Evolutionary conservation across 192 early-diverging fungal species (phyloP).

Genomic region (Glomus cerebriforme): DNA sequence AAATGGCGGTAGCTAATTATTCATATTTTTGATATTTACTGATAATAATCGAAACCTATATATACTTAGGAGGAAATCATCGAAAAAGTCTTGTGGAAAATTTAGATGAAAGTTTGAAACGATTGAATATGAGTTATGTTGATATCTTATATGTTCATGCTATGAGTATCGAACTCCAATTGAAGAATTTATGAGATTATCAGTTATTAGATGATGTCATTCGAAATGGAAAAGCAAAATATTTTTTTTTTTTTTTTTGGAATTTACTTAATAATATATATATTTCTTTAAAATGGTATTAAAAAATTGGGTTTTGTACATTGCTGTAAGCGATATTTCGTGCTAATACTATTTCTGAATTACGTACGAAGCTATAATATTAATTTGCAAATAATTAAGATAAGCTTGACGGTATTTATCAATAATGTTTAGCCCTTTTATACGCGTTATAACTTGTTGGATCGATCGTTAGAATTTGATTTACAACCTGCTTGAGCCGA

Average conservation of each 20-base stretch:
- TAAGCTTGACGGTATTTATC: background rate
- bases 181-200: conserved; percentile 63
- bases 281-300: background rate
- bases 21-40: too few species aligned
- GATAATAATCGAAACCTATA: background rate
- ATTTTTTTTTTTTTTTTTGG: too few species aligned
- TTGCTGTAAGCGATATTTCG: conserved; percentile 37
- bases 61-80: conserved; percentile 23
- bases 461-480: conserved; percentile 43
- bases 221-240: conserved; percentile 50
- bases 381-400: background rate
- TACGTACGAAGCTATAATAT: background rate
- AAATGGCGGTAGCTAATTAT: background rate
- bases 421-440: conserved; percentile 30
- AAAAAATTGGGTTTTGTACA: conserved; percentile 40
- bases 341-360: background rate
- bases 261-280: too few species aligned
- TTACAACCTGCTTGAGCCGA: conserved; percentile 43
- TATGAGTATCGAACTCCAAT: conserved; percentile 44
- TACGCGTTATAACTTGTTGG: conserved; percentile 40
- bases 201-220: conserved; percentile 63
- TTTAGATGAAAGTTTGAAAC: conserved; percentile 46
- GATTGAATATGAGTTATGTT: conserved; percentile 36
- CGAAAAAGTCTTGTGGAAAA: conserved; percentile 39
- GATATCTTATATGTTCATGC: conserved; percentile 35